Evolutionary conservation across 139 green algal genomes (phyloP).

Genomic region (Pseudopediastrum boryanum): DNA sequence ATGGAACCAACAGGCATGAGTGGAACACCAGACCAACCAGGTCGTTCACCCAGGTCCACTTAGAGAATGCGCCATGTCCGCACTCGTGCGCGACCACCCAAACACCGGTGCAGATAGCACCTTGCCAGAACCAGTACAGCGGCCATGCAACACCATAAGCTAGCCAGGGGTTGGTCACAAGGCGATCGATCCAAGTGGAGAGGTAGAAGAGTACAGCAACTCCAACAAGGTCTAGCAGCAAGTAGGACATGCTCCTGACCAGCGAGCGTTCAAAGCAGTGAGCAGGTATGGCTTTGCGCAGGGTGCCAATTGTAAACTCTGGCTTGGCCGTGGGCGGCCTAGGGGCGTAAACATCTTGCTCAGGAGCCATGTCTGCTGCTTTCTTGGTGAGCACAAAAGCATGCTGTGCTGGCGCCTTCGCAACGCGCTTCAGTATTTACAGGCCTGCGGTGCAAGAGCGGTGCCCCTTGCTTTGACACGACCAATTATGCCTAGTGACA

Average conservation of each 20-base stretch:
- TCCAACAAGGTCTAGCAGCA: slow-evolving; percentile 42
- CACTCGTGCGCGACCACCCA: slow-evolving; percentile 79
- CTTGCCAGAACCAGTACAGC: slow-evolving; percentile 75
- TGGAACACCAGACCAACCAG: slow-evolving; percentile 82
- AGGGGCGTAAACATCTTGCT: too few species aligned
- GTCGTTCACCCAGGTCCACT: slow-evolving; percentile 74
- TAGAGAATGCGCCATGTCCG: slow-evolving; percentile 80
- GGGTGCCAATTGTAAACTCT: slow-evolving; percentile 71
- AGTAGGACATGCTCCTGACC: slow-evolving; percentile 60
- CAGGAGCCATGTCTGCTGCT: too few species aligned
- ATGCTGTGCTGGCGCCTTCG: too few species aligned
- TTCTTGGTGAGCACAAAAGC: too few species aligned
- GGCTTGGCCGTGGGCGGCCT: slow-evolving; percentile 43
- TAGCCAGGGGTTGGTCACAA: slow-evolving; percentile 26
- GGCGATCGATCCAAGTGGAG: slow-evolving; percentile 59
- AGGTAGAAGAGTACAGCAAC: slow-evolving; percentile 45
- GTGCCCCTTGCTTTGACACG: too few species aligned
- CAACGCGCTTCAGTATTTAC: too few species aligned
- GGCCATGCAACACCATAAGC: slow-evolving; percentile 67
- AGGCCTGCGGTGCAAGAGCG: too few species aligned
- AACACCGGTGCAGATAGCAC: slow-evolving; percentile 26
- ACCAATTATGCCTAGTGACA: too few species aligned
- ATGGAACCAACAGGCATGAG: slow-evolving; percentile 84
- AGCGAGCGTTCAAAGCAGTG: slow-evolving; percentile 84
- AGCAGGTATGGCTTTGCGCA: slow-evolving; percentile 79